Percentiles rank a stretch among this genome's conserved stretches.
Evolutionary conservation across 2,329 filamentous ascomycete genomes (phyloP).

Genomic region (Fusarium guadeloupense): DNA sequence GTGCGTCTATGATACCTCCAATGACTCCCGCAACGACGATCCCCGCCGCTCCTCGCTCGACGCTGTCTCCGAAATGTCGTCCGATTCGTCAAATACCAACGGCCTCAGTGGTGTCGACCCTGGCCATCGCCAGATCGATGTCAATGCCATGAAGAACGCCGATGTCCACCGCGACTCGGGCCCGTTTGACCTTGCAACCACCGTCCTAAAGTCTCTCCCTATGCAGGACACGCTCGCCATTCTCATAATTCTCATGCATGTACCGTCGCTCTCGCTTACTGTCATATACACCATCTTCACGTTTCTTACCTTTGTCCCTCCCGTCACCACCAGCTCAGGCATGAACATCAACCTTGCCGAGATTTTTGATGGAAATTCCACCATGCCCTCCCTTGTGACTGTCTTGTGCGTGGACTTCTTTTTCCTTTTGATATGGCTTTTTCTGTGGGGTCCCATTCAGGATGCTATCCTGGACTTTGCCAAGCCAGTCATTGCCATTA

Average conservation of each 20-base stretch:
- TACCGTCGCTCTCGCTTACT: conserved; percentile 87
- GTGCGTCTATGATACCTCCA: conserved; percentile 46
- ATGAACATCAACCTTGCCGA: conserved; percentile 86
- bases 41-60: conserved; percentile 60
- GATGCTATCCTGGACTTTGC: conserved; percentile 89
- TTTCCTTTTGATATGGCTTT: conserved; percentile 85
- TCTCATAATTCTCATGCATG: conserved; percentile 92
- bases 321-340: conserved; percentile 79
- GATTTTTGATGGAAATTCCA: conserved; percentile 87
- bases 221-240: conserved; percentile 96
- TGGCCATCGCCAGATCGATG: conserved; percentile 72
- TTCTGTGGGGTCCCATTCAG: conserved; percentile 87
- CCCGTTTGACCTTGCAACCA: conserved; percentile 80
- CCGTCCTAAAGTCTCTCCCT: conserved; percentile 88
- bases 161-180: conserved; percentile 76
- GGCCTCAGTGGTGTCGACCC: conserved; percentile 54
- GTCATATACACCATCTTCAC: conserved; percentile 93
- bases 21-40: conserved; percentile 55
- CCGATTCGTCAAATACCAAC: conserved; percentile 60
- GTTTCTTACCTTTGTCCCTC: conserved; percentile 89
- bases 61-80: conserved; percentile 63
- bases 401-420: conserved; percentile 85
- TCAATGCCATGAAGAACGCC: conserved; percentile 73
- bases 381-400: conserved; percentile 85
- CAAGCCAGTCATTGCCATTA: conserved; percentile 92